Base-by-base conservation (phyloP, 2,329 filamentous ascomycete species). In the Trichoderma breve region DNA sequence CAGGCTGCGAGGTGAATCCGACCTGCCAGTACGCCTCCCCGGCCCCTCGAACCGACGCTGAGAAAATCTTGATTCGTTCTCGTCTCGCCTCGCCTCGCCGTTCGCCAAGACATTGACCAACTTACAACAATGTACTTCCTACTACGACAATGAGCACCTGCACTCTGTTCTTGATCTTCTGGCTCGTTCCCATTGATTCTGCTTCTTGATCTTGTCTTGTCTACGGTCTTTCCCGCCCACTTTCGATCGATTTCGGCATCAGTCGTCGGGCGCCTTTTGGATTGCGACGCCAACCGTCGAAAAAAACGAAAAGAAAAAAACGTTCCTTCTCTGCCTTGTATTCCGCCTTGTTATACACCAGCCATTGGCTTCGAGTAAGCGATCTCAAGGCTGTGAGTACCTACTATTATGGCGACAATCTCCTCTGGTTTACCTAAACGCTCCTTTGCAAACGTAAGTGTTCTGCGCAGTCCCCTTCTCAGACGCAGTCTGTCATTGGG, bases 401-500 rank as follows among this genome's bases (percentile, higher is more conserved):
- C 73, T 74, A 28, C 70, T 72, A 77, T 74, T 74, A 88, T 88
- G 86, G 83, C 86, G 73, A 82, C 85, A 77, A 81, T 85, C 76
- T 80, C 84, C 76, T 78, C 84, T 74, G 86, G 87, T 75, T 75
- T 83, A 70, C 83, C 83, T 68, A 90, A 89, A 81, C 87, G 91
- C 76, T 93, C 92, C 57, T 94, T 94, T 85, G 92, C 92, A 82
- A 94, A 93, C 87, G 92, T 93, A 84, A 72, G 85, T 64, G 43
- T 47, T 39, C 30, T 51, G 67, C 39, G 57, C 57, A 30, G 36
- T 60, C 9, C 12, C 39, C n/a, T 47, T 53, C 11, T 32, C 34
- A 28, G 32, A 64, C 61, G 47, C 71, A 58, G 62, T 71, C 24
- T 63, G n/a, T 69, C 57, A 53, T 74, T 72, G 28, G 32, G 53